phyloP scores from a whole-genome alignment of 2,329 filamentous ascomycete species.

The Knoxdaviesia proteae region DNA sequence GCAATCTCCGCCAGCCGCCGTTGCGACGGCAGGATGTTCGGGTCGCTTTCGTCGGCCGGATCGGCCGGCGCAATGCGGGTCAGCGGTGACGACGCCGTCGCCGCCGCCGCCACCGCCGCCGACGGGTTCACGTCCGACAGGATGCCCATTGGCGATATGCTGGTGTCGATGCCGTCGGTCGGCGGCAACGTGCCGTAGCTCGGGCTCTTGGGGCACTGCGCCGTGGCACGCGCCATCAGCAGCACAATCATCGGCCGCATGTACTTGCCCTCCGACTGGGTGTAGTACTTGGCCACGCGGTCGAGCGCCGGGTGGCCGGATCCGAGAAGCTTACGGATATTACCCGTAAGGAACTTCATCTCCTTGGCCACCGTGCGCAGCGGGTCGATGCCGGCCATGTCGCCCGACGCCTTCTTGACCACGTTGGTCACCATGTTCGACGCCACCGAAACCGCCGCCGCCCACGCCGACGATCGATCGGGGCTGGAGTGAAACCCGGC shows the following conservation, averaged over 20 bases:
- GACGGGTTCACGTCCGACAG: slow-evolving; percentile 66
- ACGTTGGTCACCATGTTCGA: slow-evolving; percentile 52
- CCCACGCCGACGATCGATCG: slow-evolving; percentile 43
- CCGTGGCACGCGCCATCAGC: slow-evolving; percentile 86
- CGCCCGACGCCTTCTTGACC: slow-evolving; percentile 38
- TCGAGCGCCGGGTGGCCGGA: slow-evolving; percentile 90
- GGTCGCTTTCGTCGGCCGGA: slow-evolving; percentile 17
- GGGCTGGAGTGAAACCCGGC: slow-evolving; percentile 21
- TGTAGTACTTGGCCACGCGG: slow-evolving; percentile 95
- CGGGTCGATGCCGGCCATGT: slow-evolving; percentile 52
- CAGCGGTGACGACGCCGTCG: slow-evolving; percentile 15
- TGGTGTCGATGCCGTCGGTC: slow-evolving; percentile 25
- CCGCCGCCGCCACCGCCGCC: slow-evolving; percentile 31
- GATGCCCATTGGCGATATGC: slow-evolving; percentile 32
- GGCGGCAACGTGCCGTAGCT: slow-evolving; percentile 11
- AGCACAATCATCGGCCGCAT: slow-evolving; percentile 85
- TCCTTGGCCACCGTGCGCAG: slow-evolving; percentile 83
- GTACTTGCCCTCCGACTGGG: slow-evolving; percentile 89
- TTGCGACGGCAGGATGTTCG: slow-evolving; percentile 78
- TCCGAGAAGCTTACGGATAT: slow-evolving; percentile 80
- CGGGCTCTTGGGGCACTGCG: slow-evolving; percentile 43
- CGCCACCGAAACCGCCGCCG: slow-evolving; percentile 49
- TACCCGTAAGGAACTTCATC: slow-evolving; percentile 87
- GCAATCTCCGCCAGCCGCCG: slow-evolving; percentile 87
- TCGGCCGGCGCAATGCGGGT: slow-evolving; percentile 18